Percentiles rank a stretch among this genome's conserved stretches.
These are phyloP conservation scores for Fusarium albosuccineum DNA, from an alignment of 2,329 filamentous ascomycete genomes.

Conservation along the genomic window DNA sequence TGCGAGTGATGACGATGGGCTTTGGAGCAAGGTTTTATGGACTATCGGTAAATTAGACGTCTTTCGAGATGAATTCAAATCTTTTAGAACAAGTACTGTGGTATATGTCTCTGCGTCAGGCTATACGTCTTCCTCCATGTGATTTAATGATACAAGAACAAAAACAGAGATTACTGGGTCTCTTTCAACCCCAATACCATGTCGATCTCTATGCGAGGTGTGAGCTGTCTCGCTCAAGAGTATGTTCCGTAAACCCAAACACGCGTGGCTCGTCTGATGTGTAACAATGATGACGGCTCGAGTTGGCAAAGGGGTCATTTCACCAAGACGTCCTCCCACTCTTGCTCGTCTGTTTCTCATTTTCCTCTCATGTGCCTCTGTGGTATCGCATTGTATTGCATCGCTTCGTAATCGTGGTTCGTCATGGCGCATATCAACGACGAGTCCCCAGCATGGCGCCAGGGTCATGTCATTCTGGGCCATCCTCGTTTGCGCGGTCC, in stretches of 20 bases:
- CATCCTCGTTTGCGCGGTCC: conserved; percentile 43
- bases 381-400: conserved; percentile 38
- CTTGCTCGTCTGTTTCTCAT: conserved; percentile 6
- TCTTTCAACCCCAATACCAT: conserved; percentile 8
- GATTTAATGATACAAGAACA: conserved; percentile 9
- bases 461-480: conserved; percentile 41
- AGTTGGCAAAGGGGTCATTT: conserved; percentile 1
- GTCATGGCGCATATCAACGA: conserved; percentile 26
- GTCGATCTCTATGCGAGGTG: conserved; percentile 1
- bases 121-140: conserved; percentile 9
- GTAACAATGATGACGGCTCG: conserved; percentile 2
- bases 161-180: conserved; percentile 13
- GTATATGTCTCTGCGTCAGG: conserved; percentile 17
- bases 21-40: conserved; percentile 43
- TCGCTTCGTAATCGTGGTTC: conserved; percentile 44
- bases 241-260: conserved; percentile 1
- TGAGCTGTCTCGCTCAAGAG: conserved; percentile 2
- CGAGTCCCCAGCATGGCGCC: conserved; percentile 3
- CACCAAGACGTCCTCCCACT: conserved; percentile 16
- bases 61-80: conserved; percentile 45
- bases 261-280: background rate
- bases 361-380: conserved; percentile 11
- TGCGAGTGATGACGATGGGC: conserved; percentile 44
- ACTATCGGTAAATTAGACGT: conserved; percentile 45
- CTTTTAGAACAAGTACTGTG: conserved; percentile 41